These are phyloP conservation scores for Boletus reticuloceps DNA, from an alignment of 768 basidiomycete genomes.

Conservation along the genomic window DNA sequence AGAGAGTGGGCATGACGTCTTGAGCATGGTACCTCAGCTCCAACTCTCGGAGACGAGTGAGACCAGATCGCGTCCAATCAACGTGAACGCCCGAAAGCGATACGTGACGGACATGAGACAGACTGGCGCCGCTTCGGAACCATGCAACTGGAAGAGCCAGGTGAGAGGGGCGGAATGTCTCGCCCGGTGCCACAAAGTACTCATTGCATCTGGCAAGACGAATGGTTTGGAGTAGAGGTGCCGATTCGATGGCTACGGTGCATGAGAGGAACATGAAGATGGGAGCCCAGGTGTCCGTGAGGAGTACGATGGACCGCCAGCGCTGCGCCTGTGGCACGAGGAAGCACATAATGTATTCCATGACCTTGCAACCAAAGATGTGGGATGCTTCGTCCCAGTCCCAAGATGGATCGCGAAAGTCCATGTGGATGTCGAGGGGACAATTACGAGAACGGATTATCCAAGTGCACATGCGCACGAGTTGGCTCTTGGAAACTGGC, in stretches of 20 bases:
- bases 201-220: slow-evolving; percentile 56
- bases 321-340: slow-evolving; percentile 44
- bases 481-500: slow-evolving; percentile 39
- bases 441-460: slow-evolving; percentile 43
- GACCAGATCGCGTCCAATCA: slow-evolving; percentile 44
- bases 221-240: slow-evolving; percentile 40
- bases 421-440: slow-evolving; percentile 52
- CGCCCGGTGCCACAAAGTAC: slow-evolving; percentile 47
- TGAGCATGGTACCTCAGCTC: slow-evolving; percentile 56
- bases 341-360: slow-evolving; percentile 45
- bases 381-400: slow-evolving; percentile 49
- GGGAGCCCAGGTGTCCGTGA: slow-evolving; percentile 60
- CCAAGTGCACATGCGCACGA: slow-evolving; percentile 37
- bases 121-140: slow-evolving; percentile 35
- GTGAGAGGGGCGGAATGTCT: slow-evolving; percentile 42
- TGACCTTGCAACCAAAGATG: slow-evolving; percentile 39
- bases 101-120: slow-evolving; percentile 38
- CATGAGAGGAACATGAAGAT: slow-evolving; percentile 50
- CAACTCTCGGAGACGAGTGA: slow-evolving; percentile 44
- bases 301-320: slow-evolving; percentile 49
- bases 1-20: slow-evolving; percentile 53
- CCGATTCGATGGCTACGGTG: slow-evolving; percentile 32
- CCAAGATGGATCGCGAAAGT: slow-evolving; percentile 58
- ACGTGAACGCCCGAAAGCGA: slow-evolving; percentile 57
- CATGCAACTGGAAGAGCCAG: slow-evolving; percentile 41